These are phyloP conservation scores for Spathaspora hagerdaliae DNA, from an alignment of 805 yeast genomes.

Conservation along the genomic window DNA sequence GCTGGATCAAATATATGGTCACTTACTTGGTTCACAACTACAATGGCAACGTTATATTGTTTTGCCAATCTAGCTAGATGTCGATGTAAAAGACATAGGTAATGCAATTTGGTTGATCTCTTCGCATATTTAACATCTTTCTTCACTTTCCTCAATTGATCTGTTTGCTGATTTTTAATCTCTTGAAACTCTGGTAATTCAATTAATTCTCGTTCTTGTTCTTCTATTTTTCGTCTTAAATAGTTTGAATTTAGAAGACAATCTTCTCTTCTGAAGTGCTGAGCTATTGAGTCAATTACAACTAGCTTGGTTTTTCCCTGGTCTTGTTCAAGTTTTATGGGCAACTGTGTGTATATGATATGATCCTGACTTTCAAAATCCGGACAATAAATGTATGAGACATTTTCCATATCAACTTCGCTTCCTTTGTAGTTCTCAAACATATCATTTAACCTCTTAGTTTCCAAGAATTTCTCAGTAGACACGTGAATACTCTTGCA, in stretches of 20 bases:
- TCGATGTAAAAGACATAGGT: conserved; percentile 40
- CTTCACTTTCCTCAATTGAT: conserved; percentile 18
- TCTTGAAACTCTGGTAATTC: conserved; percentile 9
- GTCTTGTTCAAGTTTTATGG: conserved; percentile 37
- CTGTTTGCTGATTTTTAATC: conserved; percentile 13
- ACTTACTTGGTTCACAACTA: conserved; percentile 77
- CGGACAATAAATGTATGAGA: conserved; percentile 55
- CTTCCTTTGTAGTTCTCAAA: conserved; percentile 11
- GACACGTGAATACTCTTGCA: conserved; percentile 55
- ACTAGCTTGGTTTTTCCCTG: conserved; percentile 47
- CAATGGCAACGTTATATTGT: conserved; percentile 51
- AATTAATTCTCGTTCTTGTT: conserved; percentile 14
- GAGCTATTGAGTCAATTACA: conserved; percentile 79
- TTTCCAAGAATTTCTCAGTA: conserved; percentile 73
- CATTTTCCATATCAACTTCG: conserved; percentile 23
- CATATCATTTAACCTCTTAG: conserved; percentile 47
- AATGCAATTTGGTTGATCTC: conserved; percentile 37
- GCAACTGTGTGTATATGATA: conserved; percentile 65
- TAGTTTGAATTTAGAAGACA: conserved; percentile 32
- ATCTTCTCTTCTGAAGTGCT: conserved; percentile 65
- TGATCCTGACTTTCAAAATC: conserved; percentile 75
- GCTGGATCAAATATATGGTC: conserved; percentile 42
- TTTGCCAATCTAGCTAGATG: conserved; percentile 48
- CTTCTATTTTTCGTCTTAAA: conserved; percentile 19
- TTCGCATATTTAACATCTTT: conserved; percentile 18